Conservation (phyloP, 495 filamentous ascomycete species). For the Daldinia childiae region DNA sequence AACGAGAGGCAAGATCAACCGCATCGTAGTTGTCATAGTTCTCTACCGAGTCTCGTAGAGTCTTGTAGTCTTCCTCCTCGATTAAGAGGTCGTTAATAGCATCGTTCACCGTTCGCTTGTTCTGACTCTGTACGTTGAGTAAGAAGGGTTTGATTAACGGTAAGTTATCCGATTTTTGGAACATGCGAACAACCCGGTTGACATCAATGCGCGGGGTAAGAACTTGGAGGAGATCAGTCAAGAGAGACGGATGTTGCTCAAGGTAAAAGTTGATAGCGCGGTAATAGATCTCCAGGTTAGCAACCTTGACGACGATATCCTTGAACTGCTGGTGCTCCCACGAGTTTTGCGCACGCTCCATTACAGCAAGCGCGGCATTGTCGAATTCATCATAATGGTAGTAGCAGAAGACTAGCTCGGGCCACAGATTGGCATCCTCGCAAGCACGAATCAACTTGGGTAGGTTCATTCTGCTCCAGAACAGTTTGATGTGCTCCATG, state of each 20-base stretch:
- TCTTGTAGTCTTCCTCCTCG: slow-evolving; percentile 99
- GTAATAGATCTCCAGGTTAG: slow-evolving; percentile 99
- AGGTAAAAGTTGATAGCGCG: slow-evolving; percentile 97
- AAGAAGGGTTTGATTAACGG: slow-evolving; percentile 99
- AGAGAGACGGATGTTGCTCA: slow-evolving; percentile 91
- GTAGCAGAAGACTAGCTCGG: slow-evolving; percentile 98
- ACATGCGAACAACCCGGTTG: slow-evolving; percentile 97
- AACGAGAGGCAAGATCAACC: slow-evolving; percentile 89
- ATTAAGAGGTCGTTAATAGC: slow-evolving; percentile 98
- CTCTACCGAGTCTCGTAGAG: slow-evolving; percentile 94
- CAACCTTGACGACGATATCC: slow-evolving; percentile 97
- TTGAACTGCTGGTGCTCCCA: slow-evolving; percentile 99
- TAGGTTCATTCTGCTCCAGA: slow-evolving; percentile 99
- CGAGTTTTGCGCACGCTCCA: slow-evolving; percentile 97
- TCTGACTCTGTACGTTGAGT: slow-evolving; percentile 94
- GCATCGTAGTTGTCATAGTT: slow-evolving; percentile 99
- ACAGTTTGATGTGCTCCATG: slow-evolving; percentile 99
- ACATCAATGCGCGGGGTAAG: slow-evolving; percentile 95
- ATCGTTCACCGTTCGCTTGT: slow-evolving; percentile 97
- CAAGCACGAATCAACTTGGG: slow-evolving; percentile 96
- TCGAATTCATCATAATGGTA: slow-evolving; percentile 99
- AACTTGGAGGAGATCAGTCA: slow-evolving; percentile 93
- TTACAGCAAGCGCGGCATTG: slow-evolving; percentile 97
- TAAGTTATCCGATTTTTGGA: slow-evolving; percentile 97
- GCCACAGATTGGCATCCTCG: slow-evolving; percentile 97